Base-by-base conservation (phyloP, 2,329 filamentous ascomycete species). In the Alternaria atra region DNA sequence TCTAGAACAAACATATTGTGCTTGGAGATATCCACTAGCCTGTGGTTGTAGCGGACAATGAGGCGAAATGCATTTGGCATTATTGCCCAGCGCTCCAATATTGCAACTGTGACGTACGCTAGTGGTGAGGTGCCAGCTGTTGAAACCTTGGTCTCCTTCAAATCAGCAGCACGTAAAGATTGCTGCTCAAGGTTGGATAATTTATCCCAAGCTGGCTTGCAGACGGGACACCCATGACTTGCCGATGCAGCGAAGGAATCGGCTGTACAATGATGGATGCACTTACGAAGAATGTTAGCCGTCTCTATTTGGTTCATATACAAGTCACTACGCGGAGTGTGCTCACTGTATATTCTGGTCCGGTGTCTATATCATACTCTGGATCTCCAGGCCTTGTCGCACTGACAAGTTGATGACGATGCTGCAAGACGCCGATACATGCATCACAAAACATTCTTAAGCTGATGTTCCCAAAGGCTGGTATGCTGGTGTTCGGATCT, bases 371-470 rank as follows among this genome's bases (percentile, higher is more conserved):
- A 12, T 10, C 3, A 12, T 23, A 23, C 3, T 5, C 9, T 40
- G 37, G 9, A 40, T 40, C 37, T 40, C 37, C 17, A 23, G 9
- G 4, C 9, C 6, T 34, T 34, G 3, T 15, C 27, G 20, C 15
- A 9, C 5, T 25, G 9, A 43, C 12, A 13, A 50, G 0, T n/a
- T 43, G 20, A 6, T 12, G 35, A 23, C 17, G 44, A n/a, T 56
- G 44, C 17, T 43, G 44, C 5, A 46, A 30, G 5, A 58, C 12
- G 9, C 39, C 32, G 13, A 52, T 27, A 25, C 47, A 58, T 5
- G n/a, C 40, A n/a, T 58, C 47, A 25, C 55, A 58, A 13, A 52
- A 30, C 40, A 40, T 58, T 13, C 6, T 40, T 15, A 23, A 46
- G 20, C 5, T 37, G 25, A 32, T 3, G 13, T 13, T 37, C 46